Evolutionary conservation across 1,284 basidiomycete genomes (phyloP), one percentile per base, ranked within the genome.

Genomic region (Cryptococcus sp.): DNA sequence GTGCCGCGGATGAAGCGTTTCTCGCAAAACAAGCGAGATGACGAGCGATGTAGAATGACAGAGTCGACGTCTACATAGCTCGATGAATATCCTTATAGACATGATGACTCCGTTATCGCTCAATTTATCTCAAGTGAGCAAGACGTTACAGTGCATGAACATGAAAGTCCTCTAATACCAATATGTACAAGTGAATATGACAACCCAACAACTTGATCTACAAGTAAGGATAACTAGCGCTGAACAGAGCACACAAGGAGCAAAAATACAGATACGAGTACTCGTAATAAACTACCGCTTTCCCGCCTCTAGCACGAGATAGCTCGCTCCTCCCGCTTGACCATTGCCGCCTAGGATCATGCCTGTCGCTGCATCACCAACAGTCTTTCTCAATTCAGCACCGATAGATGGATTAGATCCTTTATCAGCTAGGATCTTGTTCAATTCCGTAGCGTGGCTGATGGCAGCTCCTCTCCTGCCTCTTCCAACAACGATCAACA

Each of bases 341-440:
- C 75, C 73, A 34, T 34, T 34, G 7, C 85, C 83, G 1, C 83
- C 80, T 7, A 87, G 81, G 16, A 91, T 83, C 70, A 90, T 83
- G 26, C 86, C 85, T 19, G 86, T 84, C 13, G 85, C 87, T n/a
- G 88, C 84, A 73, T 92, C 89, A 3, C 91, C 91, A 46, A 92
- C 81, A 5, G 89, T 90, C 82, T 89, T 89, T 72, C 84, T 82
- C 59, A 91, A 84, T 59, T 87, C 85, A 5, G 83, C 83, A 7
- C 83, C 83, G 25, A 85, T 72, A 43, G 66, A 63, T 1, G 73
- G 78, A 45, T 81, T 80, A 65, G 83, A 78, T n/a, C 72, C 82
- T n/a, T 80, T 73, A 67, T 85, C 83, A 22, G 85, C 82, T 74
- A 87, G 81, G 20, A 91, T 71, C 58, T 81, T 79, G 59, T 84